These are phyloP conservation scores for Mrakiaceae sp. DNA, from an alignment of 1,284 basidiomycete species.

Conservation along the genomic window DNA sequence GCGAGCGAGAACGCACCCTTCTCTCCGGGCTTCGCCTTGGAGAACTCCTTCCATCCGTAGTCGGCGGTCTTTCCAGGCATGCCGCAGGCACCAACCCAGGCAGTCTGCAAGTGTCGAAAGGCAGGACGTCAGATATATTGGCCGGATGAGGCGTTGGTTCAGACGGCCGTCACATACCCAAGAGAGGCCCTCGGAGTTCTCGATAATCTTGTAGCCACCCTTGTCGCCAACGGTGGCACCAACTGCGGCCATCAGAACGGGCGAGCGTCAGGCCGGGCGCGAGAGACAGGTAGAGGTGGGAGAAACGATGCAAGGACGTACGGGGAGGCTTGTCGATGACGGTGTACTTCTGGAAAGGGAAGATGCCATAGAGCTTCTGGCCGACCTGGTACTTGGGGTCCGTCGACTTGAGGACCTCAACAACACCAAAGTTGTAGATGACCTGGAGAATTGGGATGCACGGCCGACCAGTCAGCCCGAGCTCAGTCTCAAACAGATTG, in stretches of 20 bases:
- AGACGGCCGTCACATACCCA: neutral
- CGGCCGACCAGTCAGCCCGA: neutral
- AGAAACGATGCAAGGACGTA: neutral
- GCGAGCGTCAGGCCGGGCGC: neutral
- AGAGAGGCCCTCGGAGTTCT: slow-evolving; percentile 5
- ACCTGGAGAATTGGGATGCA: neutral
- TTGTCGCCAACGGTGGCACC: slow-evolving; percentile 1
- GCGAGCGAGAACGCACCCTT: neutral
- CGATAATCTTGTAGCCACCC: slow-evolving; percentile 4
- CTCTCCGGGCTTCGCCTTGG: slow-evolving; percentile 25
- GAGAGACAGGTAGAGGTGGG: neutral
- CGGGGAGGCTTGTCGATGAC: neutral
- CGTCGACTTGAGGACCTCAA: slow-evolving; percentile 13
- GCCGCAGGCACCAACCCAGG: slow-evolving; percentile 27
- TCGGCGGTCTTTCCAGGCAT: slow-evolving; percentile 25
- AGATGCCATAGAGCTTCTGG: slow-evolving; percentile 13
- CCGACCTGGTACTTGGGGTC: slow-evolving; percentile 2
- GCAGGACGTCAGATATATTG: neutral
- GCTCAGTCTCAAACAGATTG: neutral
- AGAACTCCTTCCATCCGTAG: slow-evolving; percentile 23
- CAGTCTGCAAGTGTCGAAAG: slow-evolving; percentile 5
- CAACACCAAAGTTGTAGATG: slow-evolving; percentile 9
- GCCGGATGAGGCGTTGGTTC: neutral
- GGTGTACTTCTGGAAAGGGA: slow-evolving; percentile 8
- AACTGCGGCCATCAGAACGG: neutral